A percentile compares a stretch with the other conserved stretches of the same genome.
phyloP scores from a whole-genome alignment of 1,139 yeast genomes.

The Meyerozyma smithsonii region DNA sequence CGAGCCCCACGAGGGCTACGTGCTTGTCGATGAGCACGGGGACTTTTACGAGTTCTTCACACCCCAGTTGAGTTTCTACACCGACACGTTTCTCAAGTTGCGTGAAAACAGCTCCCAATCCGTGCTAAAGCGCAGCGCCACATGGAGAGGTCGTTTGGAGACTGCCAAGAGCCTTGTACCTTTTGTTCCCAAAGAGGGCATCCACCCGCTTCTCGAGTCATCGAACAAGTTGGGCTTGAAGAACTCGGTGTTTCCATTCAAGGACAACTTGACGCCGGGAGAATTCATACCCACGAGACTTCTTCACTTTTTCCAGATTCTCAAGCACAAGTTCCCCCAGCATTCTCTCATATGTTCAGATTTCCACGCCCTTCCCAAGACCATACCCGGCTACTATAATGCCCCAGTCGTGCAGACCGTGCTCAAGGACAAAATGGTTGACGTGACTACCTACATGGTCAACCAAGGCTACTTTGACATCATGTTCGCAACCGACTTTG shows the following conservation, averaged over 20 bases:
- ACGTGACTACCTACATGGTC: slow-evolving; percentile 71
- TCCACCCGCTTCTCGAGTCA: slow-evolving; percentile 41
- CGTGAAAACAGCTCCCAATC: slow-evolving; percentile 46
- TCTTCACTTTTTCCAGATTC: slow-evolving; percentile 59
- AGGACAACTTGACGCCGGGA: slow-evolving; percentile 66
- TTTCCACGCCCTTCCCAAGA: slow-evolving; percentile 59
- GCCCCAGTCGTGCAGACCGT: slow-evolving; percentile 86
- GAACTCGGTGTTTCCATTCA: slow-evolving; percentile 48
- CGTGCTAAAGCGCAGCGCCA: slow-evolving; percentile 20
- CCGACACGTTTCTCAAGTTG: slow-evolving; percentile 48
- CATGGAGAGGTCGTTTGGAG: slow-evolving; percentile 18
- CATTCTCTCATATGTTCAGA: slow-evolving; percentile 73
- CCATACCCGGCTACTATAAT: slow-evolving; percentile 58
- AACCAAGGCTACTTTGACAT: slow-evolving; percentile 84
- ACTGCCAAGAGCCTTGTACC: slow-evolving; percentile 29
- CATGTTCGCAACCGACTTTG: slow-evolving; percentile 81
- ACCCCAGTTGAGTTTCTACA: slow-evolving; percentile 62
- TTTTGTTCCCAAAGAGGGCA: slow-evolving; percentile 21
- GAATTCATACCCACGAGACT: slow-evolving; percentile 81
- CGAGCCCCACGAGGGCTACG: slow-evolving; percentile 74
- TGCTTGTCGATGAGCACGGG: slow-evolving; percentile 66
- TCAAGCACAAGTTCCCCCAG: slow-evolving; percentile 65
- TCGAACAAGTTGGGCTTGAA: slow-evolving; percentile 24
- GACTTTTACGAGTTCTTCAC: slow-evolving; percentile 75
- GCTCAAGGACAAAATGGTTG: slow-evolving; percentile 61